Percentiles rank a stretch among this genome's conserved stretches.
phyloP scores from a whole-genome alignment of 2,329 filamentous ascomycete species.

The Fusarium penzigii region DNA sequence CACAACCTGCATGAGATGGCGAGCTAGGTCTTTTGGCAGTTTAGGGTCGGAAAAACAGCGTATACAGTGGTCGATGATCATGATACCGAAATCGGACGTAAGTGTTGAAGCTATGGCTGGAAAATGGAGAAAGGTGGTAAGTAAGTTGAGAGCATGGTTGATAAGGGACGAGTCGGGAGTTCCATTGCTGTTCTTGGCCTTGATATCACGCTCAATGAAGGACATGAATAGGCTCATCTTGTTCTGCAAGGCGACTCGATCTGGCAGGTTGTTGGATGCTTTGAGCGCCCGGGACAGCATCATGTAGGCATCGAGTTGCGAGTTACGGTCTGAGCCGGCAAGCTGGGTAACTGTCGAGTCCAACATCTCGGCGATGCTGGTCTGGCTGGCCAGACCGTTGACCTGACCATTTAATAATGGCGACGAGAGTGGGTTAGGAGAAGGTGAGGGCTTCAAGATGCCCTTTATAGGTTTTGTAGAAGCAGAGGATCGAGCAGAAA shows the following conservation, averaged over 20 bases:
- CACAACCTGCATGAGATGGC: constrained; percentile 78
- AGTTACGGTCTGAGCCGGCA: constrained; percentile 69
- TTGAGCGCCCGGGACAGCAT: constrained; percentile 75
- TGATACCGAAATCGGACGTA: constrained; percentile 75
- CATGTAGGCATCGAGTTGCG: constrained; percentile 82
- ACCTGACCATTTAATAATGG: constrained; percentile 42
- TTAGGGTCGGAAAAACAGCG: constrained; percentile 67
- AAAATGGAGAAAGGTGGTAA: constrained; percentile 76
- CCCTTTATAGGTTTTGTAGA: constrained; percentile 54
- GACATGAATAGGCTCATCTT: constrained; percentile 78
- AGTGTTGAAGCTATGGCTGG: constrained; percentile 69
- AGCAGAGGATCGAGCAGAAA: constrained; percentile 41
- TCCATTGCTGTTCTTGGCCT: constrained; percentile 57
- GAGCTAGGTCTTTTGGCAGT: constrained; percentile 74
- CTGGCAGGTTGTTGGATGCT: constrained; percentile 79
- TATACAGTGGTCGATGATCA: constrained; percentile 80
- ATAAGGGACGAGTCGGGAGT: constrained; percentile 67
- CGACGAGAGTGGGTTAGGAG: constrained; percentile 46
- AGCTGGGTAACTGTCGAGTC: constrained; percentile 83
- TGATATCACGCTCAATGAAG: constrained; percentile 82
- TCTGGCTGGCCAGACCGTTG: constrained; percentile 38
- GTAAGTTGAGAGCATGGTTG: constrained; percentile 75
- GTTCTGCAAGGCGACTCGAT: constrained; percentile 68
- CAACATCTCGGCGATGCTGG: constrained; percentile 75
- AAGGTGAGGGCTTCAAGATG: constrained; percentile 75